phyloP scores from a whole-genome alignment of 2,329 filamentous ascomycete species.

The Cryphonectria parasitica region DNA sequence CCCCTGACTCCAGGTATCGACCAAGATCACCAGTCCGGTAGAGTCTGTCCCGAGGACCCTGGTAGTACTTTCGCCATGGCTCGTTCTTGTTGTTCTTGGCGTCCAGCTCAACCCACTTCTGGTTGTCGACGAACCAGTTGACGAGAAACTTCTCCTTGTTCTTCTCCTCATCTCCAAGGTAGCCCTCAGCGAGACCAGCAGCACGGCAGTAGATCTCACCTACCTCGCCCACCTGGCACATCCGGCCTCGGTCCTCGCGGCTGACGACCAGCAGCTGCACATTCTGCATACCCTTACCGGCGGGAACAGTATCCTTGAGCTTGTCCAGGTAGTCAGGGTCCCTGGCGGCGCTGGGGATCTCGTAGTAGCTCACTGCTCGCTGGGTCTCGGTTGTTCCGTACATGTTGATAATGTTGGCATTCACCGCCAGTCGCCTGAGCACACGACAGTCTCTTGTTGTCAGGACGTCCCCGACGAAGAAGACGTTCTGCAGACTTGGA shows the following conservation, averaged over 20 bases:
- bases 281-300: slow-evolving; percentile 83
- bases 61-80: slow-evolving; percentile 78
- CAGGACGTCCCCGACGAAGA: slow-evolving; percentile 91
- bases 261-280: slow-evolving; percentile 88
- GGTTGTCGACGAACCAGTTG: slow-evolving; percentile 84
- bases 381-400: slow-evolving; percentile 89
- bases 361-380: slow-evolving; percentile 79
- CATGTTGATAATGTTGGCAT: slow-evolving; percentile 80
- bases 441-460: slow-evolving; percentile 80
- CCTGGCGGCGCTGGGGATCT: slow-evolving; percentile 69
- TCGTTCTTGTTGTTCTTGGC: slow-evolving; percentile 60
- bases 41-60: slow-evolving; percentile 81
- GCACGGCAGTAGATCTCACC: slow-evolving; percentile 86
- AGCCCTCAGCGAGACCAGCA: slow-evolving; percentile 75
- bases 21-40: slow-evolving; percentile 91
- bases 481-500: slow-evolving; percentile 74
- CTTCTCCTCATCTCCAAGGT: slow-evolving; percentile 54
- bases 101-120: slow-evolving; percentile 70
- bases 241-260: slow-evolving; percentile 64
- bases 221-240: slow-evolving; percentile 80
- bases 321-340: slow-evolving; percentile 57
- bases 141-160: slow-evolving; percentile 73
- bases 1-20: slow-evolving; percentile 68
- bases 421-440: slow-evolving; percentile 75
- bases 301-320: slow-evolving; percentile 73